Base-by-base conservation (phyloP, 768 basidiomycete species). In the Boletellus emodensis region DNA sequence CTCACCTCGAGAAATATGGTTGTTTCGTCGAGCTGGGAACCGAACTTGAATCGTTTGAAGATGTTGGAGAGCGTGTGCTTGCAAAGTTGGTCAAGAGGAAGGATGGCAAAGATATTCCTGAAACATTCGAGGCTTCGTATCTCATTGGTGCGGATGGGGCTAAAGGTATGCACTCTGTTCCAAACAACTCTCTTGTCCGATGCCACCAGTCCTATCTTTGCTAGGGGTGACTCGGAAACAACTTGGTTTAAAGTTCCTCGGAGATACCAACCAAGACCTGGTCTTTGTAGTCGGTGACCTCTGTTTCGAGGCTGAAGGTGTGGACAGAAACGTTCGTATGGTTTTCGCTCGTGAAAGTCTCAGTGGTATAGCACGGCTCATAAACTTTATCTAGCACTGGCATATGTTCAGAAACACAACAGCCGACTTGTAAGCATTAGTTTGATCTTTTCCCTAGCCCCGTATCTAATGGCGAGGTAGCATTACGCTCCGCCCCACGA, bases 71-170 rank as follows among this genome's bases (percentile, higher is more conserved):
- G 30, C 52, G 53, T 26, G 73, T 80, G 7, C 53, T 62, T 11
- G 77, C 71, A 8, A 66, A 66, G 11, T 49, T 79, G 6, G 32
- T 68, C 22, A 62, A 66, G 46, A 56, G 10, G 15, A 44, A 34
- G 18, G 55, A 63, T 4, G 68, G 58, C 1, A 20, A 59, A 24
- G 64, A 66, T 30, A 35, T 40, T 0, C 39, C 48, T n/a, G 72
- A 76, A 51, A 61, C 44, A 2, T 51, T 65, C 6, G 57, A 50
- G 7, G 59, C 54, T 14, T 58, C 64, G 2, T 76, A 63, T 54
- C 54, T 79, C 1, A 59, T 77, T 13, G 75, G 75, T 2, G 61
- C 70, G 0, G 78, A 77, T 51, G 74, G 75, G 13, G 76, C 71
- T 0, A 63, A 53, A 44, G 57, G 66, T 63, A 13, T n/a, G 59